Evolutionary conservation across 306 rosid genomes (phyloP).

Genomic region (Fragaria nilgerrensis): DNA sequence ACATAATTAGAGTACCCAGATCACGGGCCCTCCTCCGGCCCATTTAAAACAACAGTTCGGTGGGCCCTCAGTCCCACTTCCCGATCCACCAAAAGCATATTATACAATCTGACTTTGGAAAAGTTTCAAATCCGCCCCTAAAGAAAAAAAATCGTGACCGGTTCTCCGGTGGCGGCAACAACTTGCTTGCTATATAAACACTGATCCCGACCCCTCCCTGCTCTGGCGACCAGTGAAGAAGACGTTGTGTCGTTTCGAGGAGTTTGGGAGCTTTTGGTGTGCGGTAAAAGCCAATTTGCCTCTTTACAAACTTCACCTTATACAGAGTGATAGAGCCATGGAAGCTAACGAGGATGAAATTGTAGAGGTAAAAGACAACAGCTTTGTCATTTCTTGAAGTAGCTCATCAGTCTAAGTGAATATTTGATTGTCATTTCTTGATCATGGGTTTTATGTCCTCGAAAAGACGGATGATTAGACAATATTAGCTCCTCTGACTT

Average conservation of each 20-base stretch:
- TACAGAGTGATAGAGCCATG: slow-evolving; percentile 33
- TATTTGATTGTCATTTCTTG: too few relatives aligned
- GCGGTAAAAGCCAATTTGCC: slow-evolving; percentile 1
- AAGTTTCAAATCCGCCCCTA: slow-evolving; percentile 27
- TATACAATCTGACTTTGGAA: slow-evolving; percentile 27
- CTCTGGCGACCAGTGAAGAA: not conserved
- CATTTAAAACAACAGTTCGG: slow-evolving; percentile 2
- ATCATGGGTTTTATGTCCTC: too few relatives aligned
- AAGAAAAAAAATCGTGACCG: not conserved
- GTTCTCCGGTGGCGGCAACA: slow-evolving; percentile 29
- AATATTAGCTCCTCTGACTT: not conserved
- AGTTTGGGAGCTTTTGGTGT: slow-evolving; percentile 4
- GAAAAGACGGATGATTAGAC: too few relatives aligned
- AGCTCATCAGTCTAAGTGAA: not conserved
- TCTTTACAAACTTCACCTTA: not conserved
- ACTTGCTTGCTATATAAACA: slow-evolving; percentile 17
- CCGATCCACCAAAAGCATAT: not conserved
- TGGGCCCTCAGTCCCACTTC: slow-evolving; percentile 42
- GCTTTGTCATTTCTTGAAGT: slow-evolving; percentile 1
- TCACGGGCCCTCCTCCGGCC: slow-evolving; percentile 6
- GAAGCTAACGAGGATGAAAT: slow-evolving; percentile 52
- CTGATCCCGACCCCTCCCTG: not conserved
- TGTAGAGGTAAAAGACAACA: slow-evolving; percentile 15
- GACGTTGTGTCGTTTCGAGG: not conserved
- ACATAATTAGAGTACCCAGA: not conserved